Base-by-base conservation (phyloP, 2,329 filamentous ascomycete species). In the Zasmidium angulare region DNA sequence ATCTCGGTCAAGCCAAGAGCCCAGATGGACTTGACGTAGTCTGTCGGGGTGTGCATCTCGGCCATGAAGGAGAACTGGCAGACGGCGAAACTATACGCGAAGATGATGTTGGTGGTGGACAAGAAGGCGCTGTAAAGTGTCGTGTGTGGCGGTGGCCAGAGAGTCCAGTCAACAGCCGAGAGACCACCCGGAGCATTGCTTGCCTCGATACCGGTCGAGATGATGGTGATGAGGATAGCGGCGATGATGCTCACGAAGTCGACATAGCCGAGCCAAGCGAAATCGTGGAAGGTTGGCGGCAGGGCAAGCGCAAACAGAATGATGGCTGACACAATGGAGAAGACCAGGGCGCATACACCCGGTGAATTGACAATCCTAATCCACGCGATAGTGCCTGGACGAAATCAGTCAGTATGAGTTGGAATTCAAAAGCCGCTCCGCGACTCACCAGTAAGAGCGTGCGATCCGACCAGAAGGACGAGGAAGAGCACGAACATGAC, bases 41-140 rank as follows among this genome's bases (percentile, higher is more conserved):
- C 82, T 58, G 77, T 77, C 1, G 87, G 86, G 43, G 86, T 79
- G 71, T 84, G 83, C 71, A 91, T 79, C 72, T 90, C 88, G 48
- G 82, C 80, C 71, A 88, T 86, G 72, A 90, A 84, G 62, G 79
- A 82, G 75, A 89, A 89, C 76, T 89, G 89, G 62, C 85, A 86
- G 59, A 79, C 76, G 53, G 77, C 76, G 64, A 80, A 79, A 36
- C 75, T 77, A 69, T 79, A 81, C 57, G 89, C 88, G 65, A 92
- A 87, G 63, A 89, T 81, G 57, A 91, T 91, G 76, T 91, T 90
- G 68, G 81, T 83, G 51, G 88, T 81, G 21, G 85, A 82, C 7
- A 86, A 79, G 72, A 89, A 88, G n/a, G 78, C 86, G 48, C 83
- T 78, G 55, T 79, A 77, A 50, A 89, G 71, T 19, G 73, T 70